Conservation (phyloP, 2,329 filamentous ascomycete species). For the Fusarium pseudoanthophilum region DNA sequence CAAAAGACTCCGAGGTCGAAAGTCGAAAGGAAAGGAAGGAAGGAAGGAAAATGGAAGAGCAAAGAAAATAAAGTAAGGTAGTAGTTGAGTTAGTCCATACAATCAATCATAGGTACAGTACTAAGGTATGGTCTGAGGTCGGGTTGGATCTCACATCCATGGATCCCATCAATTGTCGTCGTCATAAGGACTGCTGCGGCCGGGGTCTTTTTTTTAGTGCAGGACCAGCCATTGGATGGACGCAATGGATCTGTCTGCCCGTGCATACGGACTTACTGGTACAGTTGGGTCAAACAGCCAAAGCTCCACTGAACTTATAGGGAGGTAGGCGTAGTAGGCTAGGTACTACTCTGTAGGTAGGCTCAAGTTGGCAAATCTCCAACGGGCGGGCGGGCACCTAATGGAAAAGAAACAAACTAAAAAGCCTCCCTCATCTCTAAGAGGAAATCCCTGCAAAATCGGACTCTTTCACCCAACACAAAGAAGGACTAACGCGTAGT, state of each 20-base stretch:
- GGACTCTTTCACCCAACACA: constrained; percentile 19
- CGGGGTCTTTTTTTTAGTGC: constrained; percentile 17
- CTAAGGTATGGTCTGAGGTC: constrained; percentile 19
- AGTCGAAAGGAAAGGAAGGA: constrained; percentile 19
- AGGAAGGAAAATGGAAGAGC: constrained; percentile 31
- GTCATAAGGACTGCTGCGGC: constrained; percentile 32
- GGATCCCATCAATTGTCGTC: constrained; percentile 26
- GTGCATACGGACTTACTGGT: constrained; percentile 14
- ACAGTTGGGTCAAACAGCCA: constrained; percentile 14
- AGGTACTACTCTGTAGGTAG: no score
- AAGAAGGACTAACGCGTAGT: constrained; percentile 27
- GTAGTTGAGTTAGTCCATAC: neutral
- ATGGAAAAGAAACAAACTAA: constrained; percentile 1
- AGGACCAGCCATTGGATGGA: neutral
- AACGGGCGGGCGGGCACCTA: constrained; percentile 1
- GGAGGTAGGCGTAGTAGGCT: no score
- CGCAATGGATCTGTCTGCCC: constrained; percentile 13
- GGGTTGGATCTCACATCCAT: constrained; percentile 17
- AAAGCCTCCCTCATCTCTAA: constrained; percentile 9
- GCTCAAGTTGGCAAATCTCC: neutral
- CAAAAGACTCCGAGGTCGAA: neutral
- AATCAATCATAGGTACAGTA: neutral
- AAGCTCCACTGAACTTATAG: constrained; percentile 11
- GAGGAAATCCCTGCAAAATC: constrained; percentile 19
- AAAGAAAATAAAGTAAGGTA: constrained; percentile 17